Percentiles rank a stretch among this genome's conserved stretches.
Evolutionary conservation across 1,284 basidiomycete genomes (phyloP).

Genomic region (Apiotrichum sp.): DNA sequence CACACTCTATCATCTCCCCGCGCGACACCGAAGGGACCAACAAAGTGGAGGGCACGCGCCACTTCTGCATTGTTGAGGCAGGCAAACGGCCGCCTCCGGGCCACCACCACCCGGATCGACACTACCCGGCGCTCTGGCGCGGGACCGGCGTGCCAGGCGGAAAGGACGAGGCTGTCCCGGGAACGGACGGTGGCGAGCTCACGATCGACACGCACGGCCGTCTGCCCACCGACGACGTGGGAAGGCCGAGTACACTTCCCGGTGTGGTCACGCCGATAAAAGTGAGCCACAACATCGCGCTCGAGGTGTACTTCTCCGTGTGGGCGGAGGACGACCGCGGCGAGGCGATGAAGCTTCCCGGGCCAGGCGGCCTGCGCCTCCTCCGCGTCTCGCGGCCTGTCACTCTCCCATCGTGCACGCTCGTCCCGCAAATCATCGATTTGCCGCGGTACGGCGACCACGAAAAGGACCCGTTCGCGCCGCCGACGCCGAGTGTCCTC

Average conservation of each 20-base stretch:
- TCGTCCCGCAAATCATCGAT: constrained; percentile 11
- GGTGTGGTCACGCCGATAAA: constrained; percentile 33
- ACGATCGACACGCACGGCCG: constrained; percentile 12
- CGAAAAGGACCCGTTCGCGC: constrained; percentile 2
- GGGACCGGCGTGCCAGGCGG: constrained; percentile 15
- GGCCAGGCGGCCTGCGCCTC: constrained; percentile 26
- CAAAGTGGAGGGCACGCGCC: constrained; percentile 9
- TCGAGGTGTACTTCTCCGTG: constrained; percentile 34
- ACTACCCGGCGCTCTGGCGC: constrained; percentile 19
- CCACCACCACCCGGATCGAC: constrained; percentile 5
- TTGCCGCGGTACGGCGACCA: constrained; percentile 14
- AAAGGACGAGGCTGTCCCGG: constrained; percentile 1
- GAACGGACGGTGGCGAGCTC: constrained; percentile 1
- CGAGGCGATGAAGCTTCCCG: constrained; percentile 7
- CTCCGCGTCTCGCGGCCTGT: constrained; percentile 25
- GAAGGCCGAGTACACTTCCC: constrained; percentile 20
- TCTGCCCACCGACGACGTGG: constrained; percentile 21
- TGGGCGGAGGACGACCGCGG: constrained; percentile 25
- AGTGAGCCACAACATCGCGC: constrained; percentile 27
- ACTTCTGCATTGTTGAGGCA: constrained; percentile 14
- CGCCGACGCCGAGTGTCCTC: neutral
- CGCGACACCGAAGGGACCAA: constrained; percentile 14
- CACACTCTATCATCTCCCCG: constrained; percentile 19
- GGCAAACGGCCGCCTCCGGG: constrained; percentile 16
- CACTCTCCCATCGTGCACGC: constrained; percentile 23